Evolutionary conservation across 2,329 filamentous ascomycete genomes (phyloP).

Genomic region (Fusarium mundagurra): DNA sequence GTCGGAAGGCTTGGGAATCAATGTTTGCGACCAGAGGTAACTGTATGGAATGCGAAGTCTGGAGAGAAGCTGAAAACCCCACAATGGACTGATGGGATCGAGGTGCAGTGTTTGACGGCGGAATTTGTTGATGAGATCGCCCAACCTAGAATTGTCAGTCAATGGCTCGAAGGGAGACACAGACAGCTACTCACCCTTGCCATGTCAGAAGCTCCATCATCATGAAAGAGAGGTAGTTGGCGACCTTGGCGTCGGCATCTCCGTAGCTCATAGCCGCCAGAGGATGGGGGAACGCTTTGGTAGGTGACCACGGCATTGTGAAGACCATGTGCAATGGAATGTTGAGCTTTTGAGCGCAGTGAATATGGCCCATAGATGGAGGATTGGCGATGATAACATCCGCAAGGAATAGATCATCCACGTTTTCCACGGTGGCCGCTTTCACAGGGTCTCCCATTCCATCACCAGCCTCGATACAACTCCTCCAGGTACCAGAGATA

Average conservation of each 20-base stretch:
- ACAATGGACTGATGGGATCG: slow-evolving; percentile 72
- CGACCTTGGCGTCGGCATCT: slow-evolving; percentile 34
- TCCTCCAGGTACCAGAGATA: slow-evolving; percentile 50
- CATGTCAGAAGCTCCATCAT: slow-evolving; percentile 79
- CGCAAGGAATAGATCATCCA: slow-evolving; percentile 58
- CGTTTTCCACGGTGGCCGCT: slow-evolving; percentile 40
- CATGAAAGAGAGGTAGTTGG: slow-evolving; percentile 40
- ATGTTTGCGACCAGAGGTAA: slow-evolving; percentile 75
- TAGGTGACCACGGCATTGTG: slow-evolving; percentile 78
- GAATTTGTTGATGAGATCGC: slow-evolving; percentile 77
- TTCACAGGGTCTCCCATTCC: slow-evolving; percentile 43
- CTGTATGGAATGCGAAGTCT: slow-evolving; percentile 72
- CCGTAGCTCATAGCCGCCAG: slow-evolving; percentile 51
- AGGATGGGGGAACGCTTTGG: slow-evolving; percentile 48
- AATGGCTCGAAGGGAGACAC: background rate
- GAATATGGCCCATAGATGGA: slow-evolving; percentile 61
- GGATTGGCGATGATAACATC: slow-evolving; percentile 66
- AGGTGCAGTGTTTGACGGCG: slow-evolving; percentile 69
- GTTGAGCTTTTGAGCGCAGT: slow-evolving; percentile 60
- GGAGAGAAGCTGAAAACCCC: slow-evolving; percentile 71
- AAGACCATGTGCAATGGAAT: slow-evolving; percentile 63
- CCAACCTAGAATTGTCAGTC: slow-evolving; percentile 52
- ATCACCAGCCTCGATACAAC: slow-evolving; percentile 51
- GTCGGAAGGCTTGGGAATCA: slow-evolving; percentile 73
- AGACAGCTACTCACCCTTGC: slow-evolving; percentile 63